These are phyloP conservation scores for Rhexocercosporidium sp. DNA, from an alignment of 2,329 filamentous ascomycete species.

Conservation along the genomic window DNA sequence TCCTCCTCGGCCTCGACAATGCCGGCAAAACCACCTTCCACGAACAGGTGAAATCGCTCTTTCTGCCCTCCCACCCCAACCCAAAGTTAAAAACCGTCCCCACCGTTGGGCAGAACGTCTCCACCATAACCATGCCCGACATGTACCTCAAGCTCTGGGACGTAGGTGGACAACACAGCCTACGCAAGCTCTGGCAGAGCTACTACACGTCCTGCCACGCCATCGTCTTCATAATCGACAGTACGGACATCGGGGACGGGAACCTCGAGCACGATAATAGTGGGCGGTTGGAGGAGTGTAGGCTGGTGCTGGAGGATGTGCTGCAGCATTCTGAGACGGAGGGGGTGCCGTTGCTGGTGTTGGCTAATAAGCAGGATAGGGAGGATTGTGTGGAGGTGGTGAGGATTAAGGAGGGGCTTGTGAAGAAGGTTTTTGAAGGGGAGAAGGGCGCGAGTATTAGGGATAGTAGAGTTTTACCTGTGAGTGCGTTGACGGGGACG, in stretches of 20 bases:
- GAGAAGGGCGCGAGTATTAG: slow-evolving; percentile 85
- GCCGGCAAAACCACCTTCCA: slow-evolving; percentile 98
- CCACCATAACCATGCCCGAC: slow-evolving; percentile 86
- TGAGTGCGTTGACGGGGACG: slow-evolving; percentile 86
- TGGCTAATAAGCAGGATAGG: slow-evolving; percentile 97
- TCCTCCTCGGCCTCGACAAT: slow-evolving; percentile 96
- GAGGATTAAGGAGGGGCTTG: slow-evolving; percentile 93
- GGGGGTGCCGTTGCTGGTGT: slow-evolving; percentile 87
- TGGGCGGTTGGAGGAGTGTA: slow-evolving; percentile 83
- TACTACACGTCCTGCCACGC: slow-evolving; percentile 95
- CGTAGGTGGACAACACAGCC: slow-evolving; percentile 87
- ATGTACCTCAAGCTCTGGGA: slow-evolving; percentile 99
- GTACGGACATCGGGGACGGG: slow-evolving; percentile 88
- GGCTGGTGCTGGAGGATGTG: slow-evolving; percentile 87
- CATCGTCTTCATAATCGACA: slow-evolving; percentile 97
- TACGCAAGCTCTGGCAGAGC: slow-evolving; percentile 92
- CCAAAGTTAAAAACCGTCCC: slow-evolving; percentile 87
- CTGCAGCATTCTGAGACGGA: slow-evolving; percentile 86
- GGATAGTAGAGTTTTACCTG: slow-evolving; percentile 88
- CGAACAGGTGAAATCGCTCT: slow-evolving; percentile 92
- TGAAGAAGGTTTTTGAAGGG: slow-evolving; percentile 94
- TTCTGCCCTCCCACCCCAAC: slow-evolving; percentile 65
- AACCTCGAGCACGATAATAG: slow-evolving; percentile 46
- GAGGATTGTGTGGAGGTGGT: slow-evolving; percentile 98
- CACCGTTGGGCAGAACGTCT: slow-evolving; percentile 96